phyloP scores from a whole-genome alignment of 371 early-diverging fungal genomes.

The Syncephalis plumigaleata region DNA sequence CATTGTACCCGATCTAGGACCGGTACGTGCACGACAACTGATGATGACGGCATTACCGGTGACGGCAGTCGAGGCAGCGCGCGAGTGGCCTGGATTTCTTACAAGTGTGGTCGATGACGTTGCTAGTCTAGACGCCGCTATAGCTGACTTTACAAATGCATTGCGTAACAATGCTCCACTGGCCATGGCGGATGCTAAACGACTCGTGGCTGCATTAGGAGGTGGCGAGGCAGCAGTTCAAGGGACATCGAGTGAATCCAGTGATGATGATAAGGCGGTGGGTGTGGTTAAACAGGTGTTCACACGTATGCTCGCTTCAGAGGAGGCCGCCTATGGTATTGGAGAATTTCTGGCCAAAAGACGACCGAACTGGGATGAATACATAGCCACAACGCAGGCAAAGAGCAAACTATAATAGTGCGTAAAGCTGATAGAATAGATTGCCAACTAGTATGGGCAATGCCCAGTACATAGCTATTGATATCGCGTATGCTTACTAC shows the following conservation, averaged over 20 bases:
- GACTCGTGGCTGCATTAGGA: conserved; percentile 23
- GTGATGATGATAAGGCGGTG: conserved; percentile 9
- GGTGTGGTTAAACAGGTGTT: conserved; percentile 23
- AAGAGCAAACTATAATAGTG: not conserved
- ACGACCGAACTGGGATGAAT: conserved; percentile 36
- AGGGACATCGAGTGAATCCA: too few species aligned
- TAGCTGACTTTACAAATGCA: conserved; percentile 18
- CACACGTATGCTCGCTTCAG: conserved; percentile 40
- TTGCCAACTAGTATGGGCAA: too few species aligned
- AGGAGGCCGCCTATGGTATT: conserved; percentile 51
- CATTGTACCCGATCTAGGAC: conserved; percentile 42
- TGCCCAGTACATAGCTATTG: too few species aligned
- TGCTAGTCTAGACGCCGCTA: conserved; percentile 20
- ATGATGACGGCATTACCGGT: conserved; percentile 45
- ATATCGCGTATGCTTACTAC: too few species aligned
- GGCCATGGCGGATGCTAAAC: conserved; percentile 32
- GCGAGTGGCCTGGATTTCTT: conserved; percentile 14
- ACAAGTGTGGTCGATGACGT: conserved; percentile 15
- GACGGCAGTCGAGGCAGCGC: conserved; percentile 16
- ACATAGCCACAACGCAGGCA: not conserved
- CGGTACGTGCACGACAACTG: conserved; percentile 29
- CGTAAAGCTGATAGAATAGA: not conserved
- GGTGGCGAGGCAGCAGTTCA: conserved; percentile 8
- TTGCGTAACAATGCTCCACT: conserved; percentile 32
- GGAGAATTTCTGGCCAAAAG: conserved; percentile 30